Conservation (phyloP, 2,329 filamentous ascomycete genomes). For the Bertia moriformis region DNA sequence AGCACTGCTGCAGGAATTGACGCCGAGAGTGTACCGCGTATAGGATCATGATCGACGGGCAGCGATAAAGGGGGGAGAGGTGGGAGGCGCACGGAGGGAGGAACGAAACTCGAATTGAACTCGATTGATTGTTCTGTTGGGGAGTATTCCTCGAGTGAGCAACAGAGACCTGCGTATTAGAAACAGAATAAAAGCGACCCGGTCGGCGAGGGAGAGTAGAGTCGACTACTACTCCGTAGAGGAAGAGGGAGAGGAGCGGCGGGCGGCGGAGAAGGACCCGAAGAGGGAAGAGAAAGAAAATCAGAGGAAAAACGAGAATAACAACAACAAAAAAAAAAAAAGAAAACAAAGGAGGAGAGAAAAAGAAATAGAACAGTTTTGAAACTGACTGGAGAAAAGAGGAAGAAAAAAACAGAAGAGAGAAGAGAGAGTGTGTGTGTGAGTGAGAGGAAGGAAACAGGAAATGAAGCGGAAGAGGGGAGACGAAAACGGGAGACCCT, state of each 20-base stretch:
- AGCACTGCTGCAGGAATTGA: not conserved
- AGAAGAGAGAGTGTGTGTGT: too few species aligned
- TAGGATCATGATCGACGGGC: not conserved
- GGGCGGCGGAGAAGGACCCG: not conserved
- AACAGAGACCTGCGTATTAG: too few species aligned
- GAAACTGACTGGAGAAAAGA: not conserved
- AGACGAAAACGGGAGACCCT: not conserved
- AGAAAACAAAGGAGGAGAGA: slow-evolving; percentile 1
- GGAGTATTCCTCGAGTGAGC: too few species aligned
- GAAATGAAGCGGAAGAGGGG: not conserved
- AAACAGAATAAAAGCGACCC: too few species aligned
- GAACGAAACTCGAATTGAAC: not conserved
- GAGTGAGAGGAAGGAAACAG: not conserved
- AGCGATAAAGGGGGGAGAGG: not conserved
- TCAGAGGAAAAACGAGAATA: not conserved
- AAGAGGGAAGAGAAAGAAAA: not conserved
- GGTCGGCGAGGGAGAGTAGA: too few species aligned
- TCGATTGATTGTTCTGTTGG: not conserved
- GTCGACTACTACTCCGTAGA: too few species aligned
- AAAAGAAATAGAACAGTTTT: not conserved
- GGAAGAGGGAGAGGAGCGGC: not conserved
- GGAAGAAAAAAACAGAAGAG: too few species aligned
- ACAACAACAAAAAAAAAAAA: not conserved
- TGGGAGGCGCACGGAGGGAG: not conserved
- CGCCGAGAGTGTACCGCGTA: not conserved